Evolutionary conservation across 1,139 yeast species (phyloP), one percentile per base, ranked within the genome.

Genomic region (Ashbya aceris): DNA sequence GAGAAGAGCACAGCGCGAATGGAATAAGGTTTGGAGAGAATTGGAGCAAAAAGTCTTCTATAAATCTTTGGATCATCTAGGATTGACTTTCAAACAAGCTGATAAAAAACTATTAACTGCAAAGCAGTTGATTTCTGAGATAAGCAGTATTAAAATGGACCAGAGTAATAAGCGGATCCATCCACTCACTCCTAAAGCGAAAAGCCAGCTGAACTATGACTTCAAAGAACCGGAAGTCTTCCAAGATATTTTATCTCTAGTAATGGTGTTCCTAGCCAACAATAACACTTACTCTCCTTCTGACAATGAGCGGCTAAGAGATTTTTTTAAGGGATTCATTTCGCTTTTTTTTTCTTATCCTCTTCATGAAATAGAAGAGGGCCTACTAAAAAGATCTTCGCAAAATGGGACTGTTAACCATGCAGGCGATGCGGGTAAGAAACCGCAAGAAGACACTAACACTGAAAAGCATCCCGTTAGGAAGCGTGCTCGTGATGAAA

Each of bases 21-120:
- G 99, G 98, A 91, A 91, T 64, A 91, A 91, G 61, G 95, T 89
- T 26, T 91, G 99, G 99, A 79, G 98, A 57, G 98, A 91, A 64
- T 79, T 94, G 68, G 98, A 93, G 61, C 96, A 87, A 59, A 89
- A 87, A 57, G 95, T 87, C 0, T 89, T 83, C 62, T 85, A 78
- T 69, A 93, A 91, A 64, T 84, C 96, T 3, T 71, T 91, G 53
- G 99, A 91, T 61, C 98, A 93, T 61, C 71, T 89, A 50, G 99
- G 99, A 2, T 72, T 91, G 53, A 87, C 96, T 0, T 93, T 91
- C 67, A 91, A 91, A 63, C 96, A 91, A 62, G 86, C 95, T 9
- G 99, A 91, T 62, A 91, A 93, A 63, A 91, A 91, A 62, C 69
- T 86, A 45, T 68, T 93, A 51, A 87, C 97, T 0, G 83, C 94